phyloP scores from a whole-genome alignment of 2,329 filamentous ascomycete genomes.

The Sclerotinia trifoliorum region DNA sequence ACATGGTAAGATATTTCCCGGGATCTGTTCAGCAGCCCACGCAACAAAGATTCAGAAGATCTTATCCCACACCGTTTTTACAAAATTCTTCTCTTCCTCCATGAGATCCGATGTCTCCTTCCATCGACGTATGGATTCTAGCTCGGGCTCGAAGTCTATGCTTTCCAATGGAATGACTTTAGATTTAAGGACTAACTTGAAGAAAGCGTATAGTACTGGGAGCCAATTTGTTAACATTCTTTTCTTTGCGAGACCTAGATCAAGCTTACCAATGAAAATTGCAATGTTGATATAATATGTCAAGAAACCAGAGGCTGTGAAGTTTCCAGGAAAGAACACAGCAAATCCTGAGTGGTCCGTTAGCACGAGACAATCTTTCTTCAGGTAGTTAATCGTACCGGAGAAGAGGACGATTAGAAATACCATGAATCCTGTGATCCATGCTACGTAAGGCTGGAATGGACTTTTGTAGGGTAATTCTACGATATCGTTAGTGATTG shows the following conservation, averaged over 20 bases:
- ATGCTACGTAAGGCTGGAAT: slow-evolving; percentile 59
- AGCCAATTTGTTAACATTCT: neutral
- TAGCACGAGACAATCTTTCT: slow-evolving; percentile 5
- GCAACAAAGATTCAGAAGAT: neutral
- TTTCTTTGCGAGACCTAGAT: neutral
- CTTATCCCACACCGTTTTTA: slow-evolving; percentile 3
- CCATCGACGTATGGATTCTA: slow-evolving; percentile 6
- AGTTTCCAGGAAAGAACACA: slow-evolving; percentile 43
- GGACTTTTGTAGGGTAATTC: slow-evolving; percentile 54
- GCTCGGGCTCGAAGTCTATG: slow-evolving; percentile 2
- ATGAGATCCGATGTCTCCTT: slow-evolving; percentile 2
- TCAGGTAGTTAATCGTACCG: slow-evolving; percentile 37
- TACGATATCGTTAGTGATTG: neutral
- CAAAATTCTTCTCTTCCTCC: neutral
- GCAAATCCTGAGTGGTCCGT: slow-evolving; percentile 2
- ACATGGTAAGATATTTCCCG: neutral
- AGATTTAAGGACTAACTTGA: slow-evolving; percentile 14
- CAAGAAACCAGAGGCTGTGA: slow-evolving; percentile 56
- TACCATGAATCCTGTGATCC: slow-evolving; percentile 57
- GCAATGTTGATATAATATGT: slow-evolving; percentile 65
- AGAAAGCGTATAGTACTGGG: slow-evolving; percentile 25
- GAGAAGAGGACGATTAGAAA: slow-evolving; percentile 51
- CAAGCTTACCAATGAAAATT: slow-evolving; percentile 46
- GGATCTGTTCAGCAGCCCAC: neutral
- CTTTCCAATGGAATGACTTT: slow-evolving; percentile 17